phyloP scores from a whole-genome alignment of 495 filamentous ascomycete genomes.

The Sphaerosporella brunnea region DNA sequence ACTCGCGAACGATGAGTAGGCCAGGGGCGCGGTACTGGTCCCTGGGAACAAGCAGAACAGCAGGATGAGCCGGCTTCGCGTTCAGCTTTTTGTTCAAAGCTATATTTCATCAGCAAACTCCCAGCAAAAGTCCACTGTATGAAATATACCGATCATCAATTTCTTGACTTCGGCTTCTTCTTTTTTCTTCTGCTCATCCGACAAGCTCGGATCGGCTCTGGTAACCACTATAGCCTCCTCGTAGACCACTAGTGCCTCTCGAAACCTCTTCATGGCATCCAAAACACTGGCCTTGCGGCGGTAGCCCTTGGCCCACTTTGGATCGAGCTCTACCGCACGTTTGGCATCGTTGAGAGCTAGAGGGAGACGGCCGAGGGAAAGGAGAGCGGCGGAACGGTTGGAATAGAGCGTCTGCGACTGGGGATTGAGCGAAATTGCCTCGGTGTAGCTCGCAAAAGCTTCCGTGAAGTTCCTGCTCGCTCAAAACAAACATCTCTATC shows the following conservation, averaged over 20 bases:
- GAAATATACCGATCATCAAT: constrained; percentile 11
- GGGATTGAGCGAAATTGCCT: constrained; percentile 19
- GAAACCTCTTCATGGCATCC: constrained; percentile 16
- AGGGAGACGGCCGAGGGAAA: constrained; percentile 18
- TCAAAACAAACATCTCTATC: neutral
- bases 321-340: constrained; percentile 16
- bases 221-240: constrained; percentile 14
- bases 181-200: constrained; percentile 13
- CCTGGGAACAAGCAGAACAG: neutral
- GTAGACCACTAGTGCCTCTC: constrained; percentile 12
- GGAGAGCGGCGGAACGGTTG: constrained; percentile 17
- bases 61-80: constrained; percentile 3
- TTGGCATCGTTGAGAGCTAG: constrained; percentile 22
- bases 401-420: constrained; percentile 18
- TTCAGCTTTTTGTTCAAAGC: constrained; percentile 16
- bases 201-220: constrained; percentile 2
- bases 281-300: constrained; percentile 19
- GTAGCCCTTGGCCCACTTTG: constrained; percentile 20
- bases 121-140: neutral
- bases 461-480: constrained; percentile 16
- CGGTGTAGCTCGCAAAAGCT: constrained; percentile 17
- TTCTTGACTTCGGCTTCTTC: constrained; percentile 15
- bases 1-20: constrained; percentile 16
- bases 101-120: constrained; percentile 4
- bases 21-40: constrained; percentile 11